Conservation (phyloP, 768 basidiomycete species). For the Amanita fuliginea region DNA sequence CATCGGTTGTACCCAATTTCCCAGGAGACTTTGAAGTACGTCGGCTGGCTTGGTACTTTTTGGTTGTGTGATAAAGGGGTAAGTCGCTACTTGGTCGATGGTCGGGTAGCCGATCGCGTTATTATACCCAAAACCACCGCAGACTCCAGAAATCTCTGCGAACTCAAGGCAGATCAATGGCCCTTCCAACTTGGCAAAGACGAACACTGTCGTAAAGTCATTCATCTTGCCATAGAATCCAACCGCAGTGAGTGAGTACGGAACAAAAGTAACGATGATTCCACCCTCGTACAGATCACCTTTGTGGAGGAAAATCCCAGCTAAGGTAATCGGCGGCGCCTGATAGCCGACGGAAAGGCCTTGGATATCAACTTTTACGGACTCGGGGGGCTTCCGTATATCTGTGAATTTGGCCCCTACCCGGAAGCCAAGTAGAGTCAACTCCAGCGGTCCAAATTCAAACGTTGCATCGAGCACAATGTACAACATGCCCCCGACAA, state of each 20-base stretch:
- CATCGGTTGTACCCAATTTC: neutral
- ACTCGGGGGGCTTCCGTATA: neutral
- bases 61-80: slow-evolving; percentile 1
- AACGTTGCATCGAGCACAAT: slow-evolving; percentile 4
- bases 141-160: slow-evolving; percentile 1
- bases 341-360: neutral
- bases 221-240: neutral
- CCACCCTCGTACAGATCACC: neutral
- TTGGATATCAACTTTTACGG: neutral
- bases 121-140: neutral
- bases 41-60: neutral
- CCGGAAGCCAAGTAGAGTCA: slow-evolving; percentile 2
- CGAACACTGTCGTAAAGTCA: neutral
- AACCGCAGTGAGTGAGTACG: neutral
- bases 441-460: neutral
- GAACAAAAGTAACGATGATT: neutral
- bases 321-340: neutral
- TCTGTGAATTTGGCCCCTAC: neutral
- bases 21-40: neutral
- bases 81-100: neutral
- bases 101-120: neutral
- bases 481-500: neutral
- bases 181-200: slow-evolving; percentile 2
- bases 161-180: slow-evolving; percentile 4
- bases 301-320: neutral